Percentiles rank a stretch among this genome's conserved stretches.
Conservation (phyloP, 768 basidiomycete species). For the Lentinula aciculospora region DNA sequence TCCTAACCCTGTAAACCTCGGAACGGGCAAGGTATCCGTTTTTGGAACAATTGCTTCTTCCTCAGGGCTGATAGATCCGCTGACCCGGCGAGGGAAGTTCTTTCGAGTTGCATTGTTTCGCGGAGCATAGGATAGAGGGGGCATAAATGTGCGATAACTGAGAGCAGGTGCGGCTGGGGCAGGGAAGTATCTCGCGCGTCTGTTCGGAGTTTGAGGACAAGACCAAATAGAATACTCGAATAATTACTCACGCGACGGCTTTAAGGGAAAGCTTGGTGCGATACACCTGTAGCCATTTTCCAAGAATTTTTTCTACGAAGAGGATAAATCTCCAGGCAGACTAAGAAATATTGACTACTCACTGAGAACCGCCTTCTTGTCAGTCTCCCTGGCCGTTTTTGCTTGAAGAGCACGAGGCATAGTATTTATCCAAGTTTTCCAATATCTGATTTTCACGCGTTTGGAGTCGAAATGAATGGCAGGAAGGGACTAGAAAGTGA, state of each 20-base stretch:
- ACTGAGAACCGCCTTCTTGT: constrained; percentile 55
- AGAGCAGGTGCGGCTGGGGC: constrained; percentile 50
- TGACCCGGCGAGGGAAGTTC: constrained; percentile 22
- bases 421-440: constrained; percentile 60
- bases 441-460: constrained; percentile 53
- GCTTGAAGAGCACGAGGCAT: constrained; percentile 67
- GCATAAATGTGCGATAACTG: constrained; percentile 17
- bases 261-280: constrained; percentile 69
- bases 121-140: constrained; percentile 9
- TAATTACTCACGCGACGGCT: constrained; percentile 70
- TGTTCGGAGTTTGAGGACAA: constrained; percentile 21
- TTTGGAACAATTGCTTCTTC: constrained; percentile 8
- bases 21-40: constrained; percentile 5
- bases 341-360: constrained; percentile 21
- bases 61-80: constrained; percentile 16
- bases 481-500: constrained; percentile 54
- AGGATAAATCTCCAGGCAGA: constrained; percentile 9
- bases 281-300: constrained; percentile 65
- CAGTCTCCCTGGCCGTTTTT: constrained; percentile 58
- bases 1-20: neutral
- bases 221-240: neutral
- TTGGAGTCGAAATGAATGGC: constrained; percentile 73
- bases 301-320: constrained; percentile 43
- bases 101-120: constrained; percentile 23
- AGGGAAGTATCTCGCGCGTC: constrained; percentile 78